Evolutionary conservation across 805 yeast genomes (phyloP).

Genomic region (Nakazawaea siamensis): DNA sequence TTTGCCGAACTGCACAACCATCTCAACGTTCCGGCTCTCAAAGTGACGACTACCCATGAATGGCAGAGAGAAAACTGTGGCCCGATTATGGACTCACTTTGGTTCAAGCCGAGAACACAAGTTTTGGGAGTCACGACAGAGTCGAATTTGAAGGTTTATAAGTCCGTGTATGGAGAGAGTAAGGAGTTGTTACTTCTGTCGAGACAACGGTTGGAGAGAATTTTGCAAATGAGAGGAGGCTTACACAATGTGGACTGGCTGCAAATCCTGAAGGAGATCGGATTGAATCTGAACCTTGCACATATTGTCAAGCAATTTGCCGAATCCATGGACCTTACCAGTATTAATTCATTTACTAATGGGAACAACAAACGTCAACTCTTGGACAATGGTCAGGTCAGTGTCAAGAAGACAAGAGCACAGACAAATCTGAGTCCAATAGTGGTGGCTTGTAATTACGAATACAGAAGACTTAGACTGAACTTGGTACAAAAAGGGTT

Average conservation of each 20-base stretch:
- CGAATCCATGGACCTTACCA: too few species aligned
- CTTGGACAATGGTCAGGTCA: too few species aligned
- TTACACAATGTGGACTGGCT: conserved; percentile 73
- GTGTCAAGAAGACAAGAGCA: too few species aligned
- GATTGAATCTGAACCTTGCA: conserved; percentile 27
- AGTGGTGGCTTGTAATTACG: conserved; percentile 36
- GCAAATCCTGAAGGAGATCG: conserved; percentile 73
- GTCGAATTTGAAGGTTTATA: too few species aligned
- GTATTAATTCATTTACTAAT: too few species aligned
- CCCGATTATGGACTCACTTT: conserved; percentile 36
- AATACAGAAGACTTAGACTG: conserved; percentile 37
- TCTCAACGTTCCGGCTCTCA: conserved; percentile 61
- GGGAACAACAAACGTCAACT: too few species aligned
- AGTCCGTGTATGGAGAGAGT: too few species aligned
- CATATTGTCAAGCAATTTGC: conserved; percentile 23
- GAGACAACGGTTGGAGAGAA: conserved; percentile 37
- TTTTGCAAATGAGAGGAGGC: conserved; percentile 63
- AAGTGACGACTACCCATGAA: conserved; percentile 56
- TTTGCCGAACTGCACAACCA: conserved; percentile 56
- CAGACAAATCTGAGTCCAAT: too few species aligned
- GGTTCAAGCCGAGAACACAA: conserved; percentile 45
- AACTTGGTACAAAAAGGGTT: conserved; percentile 43
- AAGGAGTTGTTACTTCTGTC: too few species aligned
- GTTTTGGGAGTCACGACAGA: conserved; percentile 21
- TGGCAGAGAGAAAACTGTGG: conserved; percentile 30